A percentile compares a stretch with the other conserved stretches of the same genome.
Conservation (phyloP, 1,284 basidiomycete species). For the Polyporus tsugae region DNA sequence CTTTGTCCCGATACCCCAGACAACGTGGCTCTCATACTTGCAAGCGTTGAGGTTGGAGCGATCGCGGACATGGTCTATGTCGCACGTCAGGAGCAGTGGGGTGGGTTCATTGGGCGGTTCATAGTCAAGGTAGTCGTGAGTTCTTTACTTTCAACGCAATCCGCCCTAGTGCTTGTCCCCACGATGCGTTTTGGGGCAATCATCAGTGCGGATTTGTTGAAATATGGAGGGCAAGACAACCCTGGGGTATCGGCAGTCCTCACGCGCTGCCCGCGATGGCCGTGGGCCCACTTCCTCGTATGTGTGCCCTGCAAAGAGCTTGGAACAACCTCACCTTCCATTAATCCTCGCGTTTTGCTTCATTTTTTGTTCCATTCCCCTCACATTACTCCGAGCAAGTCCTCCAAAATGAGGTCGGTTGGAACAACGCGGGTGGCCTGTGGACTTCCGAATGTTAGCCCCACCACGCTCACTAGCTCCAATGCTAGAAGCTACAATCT, state of each 20-base stretch:
- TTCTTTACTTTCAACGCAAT: slow-evolving; percentile 7
- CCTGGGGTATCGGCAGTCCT: background rate
- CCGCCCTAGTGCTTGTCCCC: background rate
- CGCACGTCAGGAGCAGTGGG: background rate
- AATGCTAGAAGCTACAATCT: background rate
- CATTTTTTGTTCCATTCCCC: no score
- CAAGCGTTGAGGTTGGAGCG: background rate
- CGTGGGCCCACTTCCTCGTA: background rate
- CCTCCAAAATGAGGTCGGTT: no score
- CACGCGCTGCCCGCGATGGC: background rate
- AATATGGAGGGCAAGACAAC: background rate
- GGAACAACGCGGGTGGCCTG: background rate
- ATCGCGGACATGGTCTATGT: background rate
- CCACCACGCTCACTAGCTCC: background rate
- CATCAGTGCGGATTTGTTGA: background rate
- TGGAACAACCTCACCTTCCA: background rate
- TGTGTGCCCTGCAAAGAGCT: background rate
- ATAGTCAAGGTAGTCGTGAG: background rate
- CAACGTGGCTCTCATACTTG: background rate
- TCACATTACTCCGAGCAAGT: no score
- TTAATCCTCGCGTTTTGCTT: no score
- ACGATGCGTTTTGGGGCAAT: background rate
- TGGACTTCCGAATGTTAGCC: background rate
- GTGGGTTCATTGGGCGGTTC: background rate
- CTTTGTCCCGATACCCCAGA: background rate